phyloP scores from a whole-genome alignment of 768 basidiomycete genomes.

The Mycena vitilis region DNA sequence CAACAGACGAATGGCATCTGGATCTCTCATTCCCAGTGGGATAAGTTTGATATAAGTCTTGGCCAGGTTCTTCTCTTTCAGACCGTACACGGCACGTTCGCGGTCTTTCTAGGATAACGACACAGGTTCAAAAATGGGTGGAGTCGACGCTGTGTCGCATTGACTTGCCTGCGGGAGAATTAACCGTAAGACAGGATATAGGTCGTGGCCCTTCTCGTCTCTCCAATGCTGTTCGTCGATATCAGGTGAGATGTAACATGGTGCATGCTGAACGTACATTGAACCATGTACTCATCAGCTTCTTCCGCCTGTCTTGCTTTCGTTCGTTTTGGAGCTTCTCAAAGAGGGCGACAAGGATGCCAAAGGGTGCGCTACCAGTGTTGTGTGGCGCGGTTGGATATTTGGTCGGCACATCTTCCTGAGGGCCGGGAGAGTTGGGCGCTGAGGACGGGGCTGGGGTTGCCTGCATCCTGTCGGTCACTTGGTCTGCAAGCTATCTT shows the following conservation, averaged over 20 bases:
- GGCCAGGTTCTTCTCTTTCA: slow-evolving; percentile 95
- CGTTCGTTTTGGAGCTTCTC: slow-evolving; percentile 78
- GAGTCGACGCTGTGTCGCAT: slow-evolving; percentile 8
- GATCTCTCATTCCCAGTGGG: slow-evolving; percentile 81
- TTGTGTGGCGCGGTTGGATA: slow-evolving; percentile 75
- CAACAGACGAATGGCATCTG: slow-evolving; percentile 82
- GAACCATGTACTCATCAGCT: slow-evolving; percentile 82
- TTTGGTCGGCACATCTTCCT: slow-evolving; percentile 44
- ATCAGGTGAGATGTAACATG: slow-evolving; percentile 26
- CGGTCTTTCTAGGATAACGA: slow-evolving; percentile 79
- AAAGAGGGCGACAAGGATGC: slow-evolving; percentile 76
- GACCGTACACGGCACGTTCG: slow-evolving; percentile 90
- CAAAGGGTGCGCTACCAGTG: slow-evolving; percentile 75
- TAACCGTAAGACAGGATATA: slow-evolving; percentile 91
- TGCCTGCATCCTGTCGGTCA: slow-evolving; percentile 63
- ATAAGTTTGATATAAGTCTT: slow-evolving; percentile 93
- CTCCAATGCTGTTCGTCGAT: slow-evolving; percentile 77
- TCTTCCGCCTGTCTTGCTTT: slow-evolving; percentile 79
- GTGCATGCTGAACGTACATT: slow-evolving; percentile 61
- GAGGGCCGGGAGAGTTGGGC: slow-evolving; percentile 56
- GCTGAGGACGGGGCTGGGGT: slow-evolving; percentile 76
- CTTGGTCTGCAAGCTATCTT: slow-evolving; percentile 28
- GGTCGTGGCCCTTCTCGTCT: slow-evolving; percentile 83
- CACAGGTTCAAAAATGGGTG: slow-evolving; percentile 1
- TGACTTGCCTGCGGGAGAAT: slow-evolving; percentile 85